These are phyloP conservation scores for Vairimorpha ceranae DNA, from an alignment of 371 early-diverging fungal species.

Conservation along the genomic window DNA sequence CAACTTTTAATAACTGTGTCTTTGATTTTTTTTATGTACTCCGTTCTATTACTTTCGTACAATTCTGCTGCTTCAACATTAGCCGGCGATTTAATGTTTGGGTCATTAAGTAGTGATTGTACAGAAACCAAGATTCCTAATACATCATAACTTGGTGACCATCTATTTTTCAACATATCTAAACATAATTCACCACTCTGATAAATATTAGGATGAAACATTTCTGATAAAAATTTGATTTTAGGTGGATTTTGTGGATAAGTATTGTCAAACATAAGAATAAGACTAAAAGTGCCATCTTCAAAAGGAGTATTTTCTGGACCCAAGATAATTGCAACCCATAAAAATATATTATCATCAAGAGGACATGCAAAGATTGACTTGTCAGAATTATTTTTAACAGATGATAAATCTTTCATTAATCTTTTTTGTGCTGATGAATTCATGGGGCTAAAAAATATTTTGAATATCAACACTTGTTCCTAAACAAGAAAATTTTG, in stretches of 20 bases:
- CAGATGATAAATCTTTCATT: conserved; percentile 81
- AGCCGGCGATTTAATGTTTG: conserved; percentile 91
- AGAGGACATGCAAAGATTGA: conserved; percentile 59
- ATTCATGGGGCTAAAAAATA: conserved; percentile 63
- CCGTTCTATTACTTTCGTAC: conserved; percentile 79
- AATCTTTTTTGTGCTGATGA: conserved; percentile 67
- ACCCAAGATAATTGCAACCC: conserved; percentile 96
- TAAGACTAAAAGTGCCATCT: conserved; percentile 92
- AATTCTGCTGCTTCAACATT: conserved; percentile 91
- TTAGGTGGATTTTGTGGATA: conserved; percentile 96
- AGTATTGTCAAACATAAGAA: conserved; percentile 84
- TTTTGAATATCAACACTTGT: neutral
- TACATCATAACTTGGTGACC: conserved; percentile 93
- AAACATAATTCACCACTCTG: conserved; percentile 93
- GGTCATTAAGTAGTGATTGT: conserved; percentile 90
- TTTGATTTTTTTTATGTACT: conserved; percentile 80
- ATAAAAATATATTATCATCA: conserved; percentile 66
- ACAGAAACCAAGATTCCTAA: conserved; percentile 86
- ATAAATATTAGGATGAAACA: conserved; percentile 99
- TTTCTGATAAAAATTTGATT: conserved; percentile 83
- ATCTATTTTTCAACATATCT: conserved; percentile 81
- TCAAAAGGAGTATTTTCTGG: conserved; percentile 94
- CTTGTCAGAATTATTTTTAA: conserved; percentile 75
- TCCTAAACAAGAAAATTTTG: neutral
- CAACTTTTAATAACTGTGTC: conserved; percentile 85